Evolutionary conservation across 2,329 filamentous ascomycete genomes (phyloP).

Genomic region (Proliferodiscus dingleyae): DNA sequence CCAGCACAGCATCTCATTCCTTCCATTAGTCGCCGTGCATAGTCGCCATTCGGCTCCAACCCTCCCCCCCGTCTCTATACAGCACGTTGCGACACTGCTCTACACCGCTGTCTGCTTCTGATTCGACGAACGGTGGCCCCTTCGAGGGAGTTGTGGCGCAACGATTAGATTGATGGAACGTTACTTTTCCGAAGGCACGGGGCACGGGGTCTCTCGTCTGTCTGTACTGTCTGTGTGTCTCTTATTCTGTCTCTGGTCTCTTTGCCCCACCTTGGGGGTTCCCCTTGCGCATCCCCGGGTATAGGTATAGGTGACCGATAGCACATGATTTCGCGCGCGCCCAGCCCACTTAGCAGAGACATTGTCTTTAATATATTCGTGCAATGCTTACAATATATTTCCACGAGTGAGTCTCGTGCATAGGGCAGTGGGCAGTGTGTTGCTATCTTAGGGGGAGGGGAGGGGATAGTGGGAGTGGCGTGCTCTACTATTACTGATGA

Average conservation of each 20-base stretch:
- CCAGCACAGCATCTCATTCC: not conserved
- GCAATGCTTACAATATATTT: conserved; percentile 2
- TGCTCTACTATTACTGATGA: no score
- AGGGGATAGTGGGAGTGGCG: no score
- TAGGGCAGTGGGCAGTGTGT: not conserved
- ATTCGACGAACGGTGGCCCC: conserved; percentile 14
- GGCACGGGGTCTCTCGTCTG: not conserved
- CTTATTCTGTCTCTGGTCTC: no score
- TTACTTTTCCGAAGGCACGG: not conserved
- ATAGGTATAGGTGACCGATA: not conserved
- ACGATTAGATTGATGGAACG: conserved; percentile 7
- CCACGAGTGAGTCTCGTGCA: not conserved
- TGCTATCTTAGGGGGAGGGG: not conserved
- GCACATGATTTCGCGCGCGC: not conserved
- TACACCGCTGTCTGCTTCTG: conserved; percentile 11
- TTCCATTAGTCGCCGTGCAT: not conserved
- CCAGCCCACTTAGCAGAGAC: not conserved
- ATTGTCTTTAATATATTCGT: not conserved
- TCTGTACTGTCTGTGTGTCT: no score
- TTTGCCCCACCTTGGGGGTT: no score
- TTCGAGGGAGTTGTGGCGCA: conserved; percentile 10
- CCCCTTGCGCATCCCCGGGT: no score
- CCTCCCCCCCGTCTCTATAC: no score
- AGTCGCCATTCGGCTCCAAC: not conserved
- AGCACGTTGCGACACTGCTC: not conserved